A percentile compares a stretch with the other conserved stretches of the same genome.
Evolutionary conservation across 306 rosid genomes (phyloP).

Genomic region (Pyrus communis): DNA sequence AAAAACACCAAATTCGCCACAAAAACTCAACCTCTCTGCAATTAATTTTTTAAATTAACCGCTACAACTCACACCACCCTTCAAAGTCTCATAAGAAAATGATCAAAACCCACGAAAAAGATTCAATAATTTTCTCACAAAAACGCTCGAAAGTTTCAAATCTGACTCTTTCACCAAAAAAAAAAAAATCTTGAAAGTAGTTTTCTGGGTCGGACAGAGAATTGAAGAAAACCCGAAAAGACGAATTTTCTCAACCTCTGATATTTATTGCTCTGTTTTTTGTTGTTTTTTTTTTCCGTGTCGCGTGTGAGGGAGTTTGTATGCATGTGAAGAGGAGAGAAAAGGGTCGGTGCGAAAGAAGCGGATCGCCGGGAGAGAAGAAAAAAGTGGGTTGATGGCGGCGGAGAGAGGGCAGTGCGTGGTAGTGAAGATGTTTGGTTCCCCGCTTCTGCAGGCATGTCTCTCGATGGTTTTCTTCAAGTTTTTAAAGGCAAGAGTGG

Average conservation of each 20-base stretch:
- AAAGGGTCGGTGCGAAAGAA: conserved; percentile 15
- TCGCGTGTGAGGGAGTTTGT: not conserved
- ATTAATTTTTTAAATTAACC: not conserved
- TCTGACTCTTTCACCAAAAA: not conserved
- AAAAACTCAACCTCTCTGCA: not conserved
- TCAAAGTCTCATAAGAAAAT: not conserved
- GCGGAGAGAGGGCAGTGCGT: not conserved
- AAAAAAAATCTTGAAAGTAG: not conserved
- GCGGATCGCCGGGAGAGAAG: conserved; percentile 30
- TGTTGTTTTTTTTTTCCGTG: not conserved
- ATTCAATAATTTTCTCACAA: not conserved
- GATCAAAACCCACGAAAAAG: not conserved
- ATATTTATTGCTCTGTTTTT: not conserved
- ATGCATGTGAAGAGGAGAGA: not conserved
- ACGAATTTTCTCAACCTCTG: not conserved
- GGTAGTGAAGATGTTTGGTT: conserved; percentile 8
- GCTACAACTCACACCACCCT: not conserved
- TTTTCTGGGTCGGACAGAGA: not conserved
- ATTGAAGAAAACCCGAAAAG: not conserved
- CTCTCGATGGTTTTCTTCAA: conserved; percentile 6
- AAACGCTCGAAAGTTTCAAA: not conserved
- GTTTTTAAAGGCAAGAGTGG: conserved; percentile 15
- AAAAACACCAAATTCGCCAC: not conserved
- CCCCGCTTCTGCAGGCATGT: conserved; percentile 28
- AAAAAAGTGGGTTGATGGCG: conserved; percentile 4